Evolutionary conservation across 2,329 filamentous ascomycete genomes (phyloP).

Genomic region (Aspergillus aculeatus): DNA sequence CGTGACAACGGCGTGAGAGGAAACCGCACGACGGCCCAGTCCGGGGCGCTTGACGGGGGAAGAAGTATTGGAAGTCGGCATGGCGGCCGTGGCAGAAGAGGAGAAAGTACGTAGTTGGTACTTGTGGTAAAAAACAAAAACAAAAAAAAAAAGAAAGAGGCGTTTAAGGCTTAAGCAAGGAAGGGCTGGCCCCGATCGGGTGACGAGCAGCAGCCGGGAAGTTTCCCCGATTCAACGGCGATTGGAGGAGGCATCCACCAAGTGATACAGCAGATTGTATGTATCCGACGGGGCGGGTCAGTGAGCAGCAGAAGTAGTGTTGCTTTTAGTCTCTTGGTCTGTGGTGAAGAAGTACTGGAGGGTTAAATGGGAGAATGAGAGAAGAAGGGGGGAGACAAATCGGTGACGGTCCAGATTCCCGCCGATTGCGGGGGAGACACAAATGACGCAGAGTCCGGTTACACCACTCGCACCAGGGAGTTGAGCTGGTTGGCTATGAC

Average conservation of each 20-base stretch:
- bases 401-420: background rate
- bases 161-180: constrained; percentile 5
- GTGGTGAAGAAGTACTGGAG: background rate
- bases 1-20: constrained; percentile 42
- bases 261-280: background rate
- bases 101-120: background rate
- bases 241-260: constrained; percentile 14
- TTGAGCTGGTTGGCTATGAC: background rate
- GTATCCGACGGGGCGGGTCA: background rate
- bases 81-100: constrained; percentile 17
- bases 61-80: constrained; percentile 32
- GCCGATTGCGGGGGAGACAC: background rate
- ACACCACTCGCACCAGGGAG: background rate
- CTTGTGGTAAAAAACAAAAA: background rate
- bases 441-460: background rate
- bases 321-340: too few relatives aligned
- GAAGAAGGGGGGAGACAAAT: background rate
- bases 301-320: background rate
- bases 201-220: constrained; percentile 17
- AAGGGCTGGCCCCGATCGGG: constrained; percentile 15
- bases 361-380: background rate
- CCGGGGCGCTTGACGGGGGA: constrained; percentile 43
- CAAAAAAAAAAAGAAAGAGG: background rate
- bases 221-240: constrained; percentile 7
- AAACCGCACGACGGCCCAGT: constrained; percentile 41